Conservation (phyloP, 2,329 filamentous ascomycete genomes). For the Annulohypoxylon truncatum region DNA sequence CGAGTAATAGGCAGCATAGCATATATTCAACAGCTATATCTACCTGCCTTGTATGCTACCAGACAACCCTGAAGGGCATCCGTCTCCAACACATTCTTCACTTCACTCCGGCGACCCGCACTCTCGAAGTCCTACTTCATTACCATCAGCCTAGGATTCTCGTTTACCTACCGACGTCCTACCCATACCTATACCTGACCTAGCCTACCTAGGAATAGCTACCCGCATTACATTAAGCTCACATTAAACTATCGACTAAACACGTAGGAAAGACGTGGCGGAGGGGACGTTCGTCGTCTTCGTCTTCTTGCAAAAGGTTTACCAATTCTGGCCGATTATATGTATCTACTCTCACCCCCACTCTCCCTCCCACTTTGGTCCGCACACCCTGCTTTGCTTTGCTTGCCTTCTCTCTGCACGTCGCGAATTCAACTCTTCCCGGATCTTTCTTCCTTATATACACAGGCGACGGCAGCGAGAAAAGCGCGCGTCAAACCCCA, state of each 20-base stretch:
- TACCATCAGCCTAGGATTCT: neutral
- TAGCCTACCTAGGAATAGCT: neutral
- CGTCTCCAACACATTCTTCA: neutral
- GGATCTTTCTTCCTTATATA: slow-evolving; percentile 29
- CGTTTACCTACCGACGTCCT: neutral
- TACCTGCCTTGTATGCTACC: neutral
- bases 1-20: too few species aligned
- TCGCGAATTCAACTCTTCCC: slow-evolving; percentile 12
- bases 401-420: neutral
- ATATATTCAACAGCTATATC: too few species aligned
- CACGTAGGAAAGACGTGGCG: neutral
- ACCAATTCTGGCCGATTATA: slow-evolving; percentile 42
- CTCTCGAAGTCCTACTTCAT: neutral
- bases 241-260: slow-evolving; percentile 9
- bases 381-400: neutral
- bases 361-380: neutral
- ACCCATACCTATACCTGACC: neutral
- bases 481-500: slow-evolving; percentile 5
- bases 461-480: slow-evolving; percentile 23
- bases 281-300: slow-evolving; percentile 10
- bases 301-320: slow-evolving; percentile 28
- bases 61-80: neutral
- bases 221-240: slow-evolving; percentile 2
- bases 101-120: neutral
- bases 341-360: slow-evolving; percentile 35